Base-by-base conservation (phyloP, 2,329 filamentous ascomycete genomes). In the Clarireedia paspali region DNA sequence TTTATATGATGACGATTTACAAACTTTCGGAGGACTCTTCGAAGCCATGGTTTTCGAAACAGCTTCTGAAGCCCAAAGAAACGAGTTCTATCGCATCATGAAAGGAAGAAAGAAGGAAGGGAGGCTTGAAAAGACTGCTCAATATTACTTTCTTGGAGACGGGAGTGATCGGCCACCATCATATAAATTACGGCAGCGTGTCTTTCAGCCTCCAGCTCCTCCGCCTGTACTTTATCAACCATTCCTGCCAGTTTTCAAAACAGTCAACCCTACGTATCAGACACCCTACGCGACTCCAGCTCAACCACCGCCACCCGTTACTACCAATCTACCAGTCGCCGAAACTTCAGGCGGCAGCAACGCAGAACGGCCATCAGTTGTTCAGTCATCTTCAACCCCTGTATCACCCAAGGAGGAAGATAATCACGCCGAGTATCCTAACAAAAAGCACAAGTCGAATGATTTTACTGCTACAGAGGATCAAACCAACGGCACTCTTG, bases 1-100 rank as follows among this genome's bases (percentile, higher is more conserved):
- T 14, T 72, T 84, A 58, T 85, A 82, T 67, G 80, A 85, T 61
- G 80, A 84, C 64, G 75, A 78, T 58, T 73, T 73, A 46, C 67
- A 71, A 40, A 74, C 83, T 61, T 69, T 74, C 15, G 71, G 84
- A 57, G 70, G 73, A 59, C 77, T 84, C 73, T 70, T 85, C 47
- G 78, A 82, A 67, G 75, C 79, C 58, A 74, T 85, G 46, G 83
- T 78, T 67, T 72, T 74, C 61, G 79, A 83, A 38, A 50, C 45
- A 12, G 81, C 81, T n/a, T 77, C 78, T 60, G 64, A 70, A 39
- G 74, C 77, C 39, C 78, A 80, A 1, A 66, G 78, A 51, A 69
- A 73, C 40, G 73, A 79, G 59, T 85, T 84, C 65, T 71, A 70
- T 49, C 71, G 69, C 40, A 73, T 80, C 45, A 66, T 85, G 50